Percentiles rank a stretch among this genome's conserved stretches.
phyloP scores from a whole-genome alignment of 2,329 filamentous ascomycete species.

The Neoarthrinium moseri region DNA sequence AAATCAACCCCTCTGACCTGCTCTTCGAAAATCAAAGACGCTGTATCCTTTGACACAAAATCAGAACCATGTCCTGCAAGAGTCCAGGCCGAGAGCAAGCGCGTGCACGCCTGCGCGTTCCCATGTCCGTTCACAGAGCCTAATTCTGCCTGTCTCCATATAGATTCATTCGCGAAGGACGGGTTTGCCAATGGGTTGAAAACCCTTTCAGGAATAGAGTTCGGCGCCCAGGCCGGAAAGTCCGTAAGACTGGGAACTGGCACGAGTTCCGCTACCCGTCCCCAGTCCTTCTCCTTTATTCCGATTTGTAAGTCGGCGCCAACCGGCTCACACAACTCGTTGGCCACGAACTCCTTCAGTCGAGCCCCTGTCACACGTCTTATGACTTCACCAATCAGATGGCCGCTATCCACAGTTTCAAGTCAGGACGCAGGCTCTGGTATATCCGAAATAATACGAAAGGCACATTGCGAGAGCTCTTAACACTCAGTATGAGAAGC shows the following conservation, averaged over 20 bases:
- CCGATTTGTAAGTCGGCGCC: conserved; percentile 47
- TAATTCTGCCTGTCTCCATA: conserved; percentile 38
- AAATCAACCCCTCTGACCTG: conserved; percentile 40
- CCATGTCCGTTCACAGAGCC: conserved; percentile 42
- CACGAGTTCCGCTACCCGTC: conserved; percentile 34
- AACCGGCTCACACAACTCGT: conserved; percentile 35
- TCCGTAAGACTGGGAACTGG: conserved; percentile 19
- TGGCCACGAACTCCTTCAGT: conserved; percentile 35
- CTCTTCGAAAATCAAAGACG: conserved; percentile 43
- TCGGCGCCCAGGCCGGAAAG: conserved; percentile 18
- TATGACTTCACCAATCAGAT: conserved; percentile 41
- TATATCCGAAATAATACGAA: no score
- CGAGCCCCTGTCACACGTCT: conserved; percentile 36
- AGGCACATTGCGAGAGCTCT: no score
- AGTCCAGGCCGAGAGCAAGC: conserved; percentile 54
- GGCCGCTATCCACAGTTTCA: no score
- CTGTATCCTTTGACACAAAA: conserved; percentile 37
- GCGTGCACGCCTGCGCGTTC: conserved; percentile 42
- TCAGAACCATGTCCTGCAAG: conserved; percentile 1
- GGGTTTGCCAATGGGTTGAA: conserved; percentile 25
- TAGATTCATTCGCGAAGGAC: conserved; percentile 18
- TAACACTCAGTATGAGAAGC: no score
- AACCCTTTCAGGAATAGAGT: conserved; percentile 28
- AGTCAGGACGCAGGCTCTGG: no score
- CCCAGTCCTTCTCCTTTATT: conserved; percentile 36